Evolutionary conservation across 768 basidiomycete species (phyloP).

Genomic region (Tylopilus sp.): DNA sequence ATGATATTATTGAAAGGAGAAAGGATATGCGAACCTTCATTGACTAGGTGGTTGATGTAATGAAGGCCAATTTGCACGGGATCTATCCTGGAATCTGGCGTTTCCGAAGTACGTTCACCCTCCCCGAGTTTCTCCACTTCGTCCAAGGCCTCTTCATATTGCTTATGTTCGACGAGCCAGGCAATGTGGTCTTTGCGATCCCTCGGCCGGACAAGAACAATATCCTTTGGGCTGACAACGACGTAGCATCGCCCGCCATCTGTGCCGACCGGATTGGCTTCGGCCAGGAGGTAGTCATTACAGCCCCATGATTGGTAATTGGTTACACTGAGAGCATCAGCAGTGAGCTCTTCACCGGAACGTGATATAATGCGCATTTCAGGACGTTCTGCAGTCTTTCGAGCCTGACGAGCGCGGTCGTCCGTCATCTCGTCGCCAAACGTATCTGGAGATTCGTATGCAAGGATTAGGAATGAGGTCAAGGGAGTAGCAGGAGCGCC

Average conservation of each 20-base stretch:
- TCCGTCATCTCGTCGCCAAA: slow-evolving; percentile 63
- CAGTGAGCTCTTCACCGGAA: slow-evolving; percentile 81
- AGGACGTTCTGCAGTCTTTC: slow-evolving; percentile 86
- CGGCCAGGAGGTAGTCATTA: slow-evolving; percentile 82
- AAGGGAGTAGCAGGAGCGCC: slow-evolving; percentile 33
- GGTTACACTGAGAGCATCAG: slow-evolving; percentile 77
- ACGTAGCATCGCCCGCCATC: slow-evolving; percentile 58
- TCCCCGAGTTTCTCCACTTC: slow-evolving; percentile 66
- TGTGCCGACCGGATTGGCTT: slow-evolving; percentile 32
- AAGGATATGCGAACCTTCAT: slow-evolving; percentile 54
- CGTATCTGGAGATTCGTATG: slow-evolving; percentile 79
- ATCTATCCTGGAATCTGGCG: slow-evolving; percentile 41
- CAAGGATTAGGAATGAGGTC: slow-evolving; percentile 81
- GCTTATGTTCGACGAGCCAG: slow-evolving; percentile 84
- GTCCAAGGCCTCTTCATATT: slow-evolving; percentile 87
- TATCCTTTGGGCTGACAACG: slow-evolving; percentile 81
- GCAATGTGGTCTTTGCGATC: slow-evolving; percentile 87
- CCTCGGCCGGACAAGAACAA: slow-evolving; percentile 83
- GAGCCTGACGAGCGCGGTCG: slow-evolving; percentile 69
- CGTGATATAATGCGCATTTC: slow-evolving; percentile 91
- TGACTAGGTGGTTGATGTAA: slow-evolving; percentile 84
- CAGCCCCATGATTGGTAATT: slow-evolving; percentile 85
- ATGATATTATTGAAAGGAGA: not conserved
- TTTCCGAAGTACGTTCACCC: slow-evolving; percentile 29
- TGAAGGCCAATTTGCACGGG: slow-evolving; percentile 74